Evolutionary conservation across 2,329 filamentous ascomycete species (phyloP).

Genomic region (Aspergillus ustus): DNA sequence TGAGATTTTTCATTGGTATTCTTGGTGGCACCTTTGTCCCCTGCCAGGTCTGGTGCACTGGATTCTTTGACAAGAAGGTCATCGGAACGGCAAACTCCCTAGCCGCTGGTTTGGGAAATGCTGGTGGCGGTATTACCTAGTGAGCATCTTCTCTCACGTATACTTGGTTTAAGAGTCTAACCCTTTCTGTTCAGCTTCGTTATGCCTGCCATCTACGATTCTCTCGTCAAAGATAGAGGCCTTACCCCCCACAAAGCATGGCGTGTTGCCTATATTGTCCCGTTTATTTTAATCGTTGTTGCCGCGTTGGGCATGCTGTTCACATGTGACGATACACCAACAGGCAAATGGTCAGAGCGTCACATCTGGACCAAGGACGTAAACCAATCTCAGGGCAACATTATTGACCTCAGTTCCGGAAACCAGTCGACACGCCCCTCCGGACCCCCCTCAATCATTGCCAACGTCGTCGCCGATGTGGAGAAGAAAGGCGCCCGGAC

Average conservation of each 20-base stretch:
- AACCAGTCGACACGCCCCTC: constrained; percentile 28
- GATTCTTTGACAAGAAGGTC: constrained; percentile 91
- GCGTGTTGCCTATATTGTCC: constrained; percentile 83
- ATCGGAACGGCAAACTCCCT: constrained; percentile 87
- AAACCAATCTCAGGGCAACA: constrained; percentile 29
- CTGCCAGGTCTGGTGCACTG: constrained; percentile 91
- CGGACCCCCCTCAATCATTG: constrained; percentile 31
- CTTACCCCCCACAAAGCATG: constrained; percentile 73
- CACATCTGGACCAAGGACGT: constrained; percentile 59
- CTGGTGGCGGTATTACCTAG: constrained; percentile 88
- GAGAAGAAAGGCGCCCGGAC: constrained; percentile 40
- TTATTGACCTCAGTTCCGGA: constrained; percentile 36
- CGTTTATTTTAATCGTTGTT: constrained; percentile 73
- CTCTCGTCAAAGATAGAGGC: constrained; percentile 64
- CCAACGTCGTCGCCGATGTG: constrained; percentile 29
- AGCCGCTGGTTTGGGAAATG: constrained; percentile 82
- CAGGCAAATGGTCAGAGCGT: constrained; percentile 79
- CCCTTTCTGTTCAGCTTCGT: constrained; percentile 61
- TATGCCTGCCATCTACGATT: constrained; percentile 89
- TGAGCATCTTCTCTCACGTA: constrained; percentile 21
- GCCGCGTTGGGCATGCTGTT: constrained; percentile 72
- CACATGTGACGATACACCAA: constrained; percentile 79
- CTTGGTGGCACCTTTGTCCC: constrained; percentile 51
- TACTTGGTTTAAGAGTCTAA: neutral
- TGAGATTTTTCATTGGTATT: constrained; percentile 51